Conservation (phyloP, 768 basidiomycete species). For the Crepidotus variabilis region DNA sequence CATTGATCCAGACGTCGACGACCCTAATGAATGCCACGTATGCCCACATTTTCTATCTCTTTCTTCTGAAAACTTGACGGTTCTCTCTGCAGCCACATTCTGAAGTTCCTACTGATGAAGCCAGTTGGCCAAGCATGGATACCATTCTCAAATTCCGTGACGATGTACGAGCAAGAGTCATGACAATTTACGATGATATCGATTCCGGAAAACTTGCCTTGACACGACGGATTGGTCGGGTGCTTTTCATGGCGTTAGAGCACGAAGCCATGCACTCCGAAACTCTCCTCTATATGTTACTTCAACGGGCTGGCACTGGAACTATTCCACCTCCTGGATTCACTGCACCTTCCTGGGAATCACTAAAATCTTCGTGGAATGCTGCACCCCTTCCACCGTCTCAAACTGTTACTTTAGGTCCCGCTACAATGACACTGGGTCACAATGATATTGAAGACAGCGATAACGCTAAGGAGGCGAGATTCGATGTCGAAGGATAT, state of each 20-base stretch:
- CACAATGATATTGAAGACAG: conserved; percentile 80
- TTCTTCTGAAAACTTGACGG: background rate
- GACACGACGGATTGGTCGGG: conserved; percentile 68
- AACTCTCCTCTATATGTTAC: conserved; percentile 92
- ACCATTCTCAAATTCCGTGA: conserved; percentile 74
- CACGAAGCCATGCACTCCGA: conserved; percentile 90
- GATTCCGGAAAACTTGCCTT: conserved; percentile 44
- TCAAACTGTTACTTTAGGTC: conserved; percentile 52
- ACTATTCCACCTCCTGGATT: conserved; percentile 80
- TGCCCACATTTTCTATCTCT: conserved; percentile 18
- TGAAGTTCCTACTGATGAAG: conserved; percentile 71
- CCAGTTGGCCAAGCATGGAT: conserved; percentile 81
- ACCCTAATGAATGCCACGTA: conserved; percentile 84
- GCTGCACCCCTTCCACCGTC: conserved; percentile 37
- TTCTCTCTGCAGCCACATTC: conserved; percentile 67
- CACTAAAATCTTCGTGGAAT: conserved; percentile 47
- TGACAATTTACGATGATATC: conserved; percentile 70
- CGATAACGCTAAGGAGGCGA: conserved; percentile 36
- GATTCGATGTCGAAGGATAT: conserved; percentile 42
- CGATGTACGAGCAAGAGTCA: conserved; percentile 73
- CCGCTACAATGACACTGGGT: conserved; percentile 61
- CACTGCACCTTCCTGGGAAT: conserved; percentile 65
- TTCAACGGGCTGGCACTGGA: conserved; percentile 75
- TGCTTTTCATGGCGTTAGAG: conserved; percentile 88
- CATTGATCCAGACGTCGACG: conserved; percentile 93